Conservation (phyloP, 192 early-diverging fungal species). For the Podila epigama region DNA sequence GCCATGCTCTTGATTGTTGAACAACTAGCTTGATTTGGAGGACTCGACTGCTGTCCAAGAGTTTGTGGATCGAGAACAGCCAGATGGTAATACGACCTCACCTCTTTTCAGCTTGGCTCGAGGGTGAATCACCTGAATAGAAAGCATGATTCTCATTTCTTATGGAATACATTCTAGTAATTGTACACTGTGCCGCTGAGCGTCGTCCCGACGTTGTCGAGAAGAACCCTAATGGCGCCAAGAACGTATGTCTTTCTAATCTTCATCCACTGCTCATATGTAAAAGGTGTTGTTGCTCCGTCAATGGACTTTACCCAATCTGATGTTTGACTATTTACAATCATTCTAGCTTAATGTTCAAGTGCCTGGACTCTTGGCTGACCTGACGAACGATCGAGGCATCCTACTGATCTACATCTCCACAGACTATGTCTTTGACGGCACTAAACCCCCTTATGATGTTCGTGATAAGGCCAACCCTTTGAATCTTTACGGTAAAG, state of each 20-base stretch:
- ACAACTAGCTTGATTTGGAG: slow-evolving; percentile 69
- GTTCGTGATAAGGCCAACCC: slow-evolving; percentile 74
- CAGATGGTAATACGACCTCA: slow-evolving; percentile 52
- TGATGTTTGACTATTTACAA: neutral
- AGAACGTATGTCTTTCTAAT: slow-evolving; percentile 50
- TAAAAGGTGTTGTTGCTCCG: neutral
- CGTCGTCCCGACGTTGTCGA: slow-evolving; percentile 84
- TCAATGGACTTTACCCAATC: neutral
- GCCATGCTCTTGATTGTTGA: neutral
- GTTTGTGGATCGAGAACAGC: slow-evolving; percentile 64
- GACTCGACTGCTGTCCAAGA: slow-evolving; percentile 55
- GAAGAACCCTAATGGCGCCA: slow-evolving; percentile 62
- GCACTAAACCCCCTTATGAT: slow-evolving; percentile 80
- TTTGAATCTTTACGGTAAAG: slow-evolving; percentile 80
- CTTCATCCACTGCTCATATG: neutral
- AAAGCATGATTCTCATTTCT: neutral
- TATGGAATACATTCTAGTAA: slow-evolving; percentile 41
- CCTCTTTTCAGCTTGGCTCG: neutral
- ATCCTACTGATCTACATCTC: slow-evolving; percentile 83
- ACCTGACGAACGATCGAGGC: slow-evolving; percentile 50
- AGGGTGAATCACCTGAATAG: neutral
- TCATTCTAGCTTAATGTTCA: slow-evolving; percentile 72
- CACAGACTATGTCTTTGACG: slow-evolving; percentile 95
- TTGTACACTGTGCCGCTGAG: slow-evolving; percentile 90
- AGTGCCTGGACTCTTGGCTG: slow-evolving; percentile 64